A percentile compares a stretch with the other conserved stretches of the same genome.
Conservation (phyloP, 441 rosid genomes). For the Euphorbia schlechtendalii region DNA sequence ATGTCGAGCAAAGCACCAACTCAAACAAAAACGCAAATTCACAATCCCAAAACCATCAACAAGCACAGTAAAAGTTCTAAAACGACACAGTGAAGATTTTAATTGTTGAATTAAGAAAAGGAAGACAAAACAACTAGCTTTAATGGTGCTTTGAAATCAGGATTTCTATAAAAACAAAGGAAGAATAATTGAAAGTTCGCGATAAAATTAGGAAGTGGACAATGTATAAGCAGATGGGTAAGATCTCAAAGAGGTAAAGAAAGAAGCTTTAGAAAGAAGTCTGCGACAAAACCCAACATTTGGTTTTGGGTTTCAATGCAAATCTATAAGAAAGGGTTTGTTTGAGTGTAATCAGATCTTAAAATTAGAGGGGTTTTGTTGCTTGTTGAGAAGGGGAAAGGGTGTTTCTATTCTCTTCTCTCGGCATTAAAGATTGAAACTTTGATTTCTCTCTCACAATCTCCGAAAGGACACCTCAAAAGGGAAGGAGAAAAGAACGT, state of each 20-base stretch:
- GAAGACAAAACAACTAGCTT: conserved; percentile 14
- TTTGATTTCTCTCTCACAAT: too few species aligned
- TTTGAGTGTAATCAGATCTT: conserved; percentile 17
- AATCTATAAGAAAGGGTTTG: background rate
- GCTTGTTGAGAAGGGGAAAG: conserved; percentile 6
- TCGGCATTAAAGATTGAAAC: too few species aligned
- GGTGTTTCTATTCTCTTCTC: conserved; percentile 3
- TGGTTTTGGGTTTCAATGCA: too few species aligned
- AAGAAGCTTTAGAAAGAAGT: too few species aligned
- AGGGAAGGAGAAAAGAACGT: too few species aligned
- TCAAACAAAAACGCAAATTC: conserved; percentile 21
- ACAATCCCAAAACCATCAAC: background rate
- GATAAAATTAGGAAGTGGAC: conserved; percentile 17
- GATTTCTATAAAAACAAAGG: background rate
- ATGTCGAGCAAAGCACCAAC: conserved; percentile 27
- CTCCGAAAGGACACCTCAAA: too few species aligned
- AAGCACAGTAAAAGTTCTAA: background rate
- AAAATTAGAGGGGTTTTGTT: conserved; percentile 12
- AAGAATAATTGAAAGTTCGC: conserved; percentile 4
- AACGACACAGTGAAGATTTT: background rate
- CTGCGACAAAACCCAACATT: too few species aligned
- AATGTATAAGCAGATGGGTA: conserved; percentile 22
- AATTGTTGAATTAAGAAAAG: conserved; percentile 1
- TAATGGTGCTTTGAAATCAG: conserved; percentile 6
- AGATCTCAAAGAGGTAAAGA: conserved; percentile 26